Percentiles rank a stretch among this genome's conserved stretches.
These are phyloP conservation scores for Citrus medica DNA, from an alignment of 345 rosid genomes.

Conservation along the genomic window DNA sequence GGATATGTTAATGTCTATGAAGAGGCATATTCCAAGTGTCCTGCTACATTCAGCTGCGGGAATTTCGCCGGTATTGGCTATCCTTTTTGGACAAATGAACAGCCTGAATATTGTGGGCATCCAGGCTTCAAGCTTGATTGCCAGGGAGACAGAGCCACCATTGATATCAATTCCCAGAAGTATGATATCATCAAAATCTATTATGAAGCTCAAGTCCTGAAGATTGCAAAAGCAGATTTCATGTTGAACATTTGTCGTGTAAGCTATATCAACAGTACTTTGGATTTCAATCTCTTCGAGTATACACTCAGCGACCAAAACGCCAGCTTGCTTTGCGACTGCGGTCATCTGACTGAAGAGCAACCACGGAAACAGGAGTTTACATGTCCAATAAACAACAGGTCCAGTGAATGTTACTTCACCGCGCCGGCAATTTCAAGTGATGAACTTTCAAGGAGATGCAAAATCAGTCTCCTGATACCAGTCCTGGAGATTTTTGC, in stretches of 20 bases:
- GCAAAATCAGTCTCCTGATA: background rate
- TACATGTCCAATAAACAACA: background rate
- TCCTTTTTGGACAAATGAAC: slow-evolving; percentile 16
- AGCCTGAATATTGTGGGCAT: slow-evolving; percentile 14
- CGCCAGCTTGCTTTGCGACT: slow-evolving; percentile 7
- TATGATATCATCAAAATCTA: slow-evolving; percentile 2
- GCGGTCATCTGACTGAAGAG: background rate
- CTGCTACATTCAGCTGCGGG: slow-evolving; percentile 6
- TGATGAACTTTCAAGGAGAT: background rate
- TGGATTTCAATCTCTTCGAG: background rate
- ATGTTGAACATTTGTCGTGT: background rate
- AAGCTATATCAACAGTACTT: background rate
- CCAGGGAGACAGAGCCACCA: background rate
- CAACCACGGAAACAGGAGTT: background rate
- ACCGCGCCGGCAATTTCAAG: background rate
- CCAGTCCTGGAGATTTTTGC: slow-evolving; percentile 2
- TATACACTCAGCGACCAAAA: background rate
- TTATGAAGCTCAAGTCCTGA: background rate
- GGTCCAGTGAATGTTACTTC: background rate
- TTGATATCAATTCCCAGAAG: background rate
- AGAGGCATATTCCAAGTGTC: background rate
- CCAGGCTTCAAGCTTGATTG: slow-evolving; percentile 17
- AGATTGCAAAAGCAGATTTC: slow-evolving; percentile 7
- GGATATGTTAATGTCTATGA: background rate
- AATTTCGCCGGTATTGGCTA: background rate